Conservation (phyloP, 495 filamentous ascomycete species). For the Evernia prunastri region DNA sequence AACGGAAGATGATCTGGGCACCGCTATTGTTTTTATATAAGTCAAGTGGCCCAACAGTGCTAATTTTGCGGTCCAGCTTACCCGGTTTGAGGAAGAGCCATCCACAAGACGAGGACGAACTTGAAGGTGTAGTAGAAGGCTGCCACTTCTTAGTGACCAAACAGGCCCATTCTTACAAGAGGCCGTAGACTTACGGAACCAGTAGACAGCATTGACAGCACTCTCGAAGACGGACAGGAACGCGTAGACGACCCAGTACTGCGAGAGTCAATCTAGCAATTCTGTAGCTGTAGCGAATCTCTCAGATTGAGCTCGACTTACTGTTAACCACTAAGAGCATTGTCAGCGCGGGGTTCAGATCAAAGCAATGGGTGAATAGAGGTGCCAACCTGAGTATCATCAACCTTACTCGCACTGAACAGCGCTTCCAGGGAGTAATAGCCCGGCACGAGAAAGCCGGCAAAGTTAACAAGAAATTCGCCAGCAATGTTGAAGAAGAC, state of each 20-base stretch:
- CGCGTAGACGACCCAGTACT: slow-evolving; percentile 98
- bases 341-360: slow-evolving; percentile 14
- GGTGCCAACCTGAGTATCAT: slow-evolving; percentile 81
- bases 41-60: neutral
- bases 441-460: slow-evolving; percentile 86
- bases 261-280: slow-evolving; percentile 12
- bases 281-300: neutral
- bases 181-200: slow-evolving; percentile 64
- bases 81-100: slow-evolving; percentile 88
- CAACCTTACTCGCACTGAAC: slow-evolving; percentile 70
- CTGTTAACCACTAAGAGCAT: slow-evolving; percentile 54
- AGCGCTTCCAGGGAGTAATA: slow-evolving; percentile 93
- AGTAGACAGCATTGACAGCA: slow-evolving; percentile 89
- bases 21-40: slow-evolving; percentile 51
- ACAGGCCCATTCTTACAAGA: neutral
- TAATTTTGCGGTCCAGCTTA: slow-evolving; percentile 43
- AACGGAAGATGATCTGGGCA: slow-evolving; percentile 93
- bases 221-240: slow-evolving; percentile 93
- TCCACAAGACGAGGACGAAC: slow-evolving; percentile 93
- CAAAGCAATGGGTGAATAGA: slow-evolving; percentile 3
- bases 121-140: slow-evolving; percentile 99
- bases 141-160: slow-evolving; percentile 25
- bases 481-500: slow-evolving; percentile 99
- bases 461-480: slow-evolving; percentile 92
- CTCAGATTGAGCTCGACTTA: slow-evolving; percentile 36